Evolutionary conservation across 2,329 filamentous ascomycete genomes (phyloP).

Genomic region (Diplodia seriata): DNA sequence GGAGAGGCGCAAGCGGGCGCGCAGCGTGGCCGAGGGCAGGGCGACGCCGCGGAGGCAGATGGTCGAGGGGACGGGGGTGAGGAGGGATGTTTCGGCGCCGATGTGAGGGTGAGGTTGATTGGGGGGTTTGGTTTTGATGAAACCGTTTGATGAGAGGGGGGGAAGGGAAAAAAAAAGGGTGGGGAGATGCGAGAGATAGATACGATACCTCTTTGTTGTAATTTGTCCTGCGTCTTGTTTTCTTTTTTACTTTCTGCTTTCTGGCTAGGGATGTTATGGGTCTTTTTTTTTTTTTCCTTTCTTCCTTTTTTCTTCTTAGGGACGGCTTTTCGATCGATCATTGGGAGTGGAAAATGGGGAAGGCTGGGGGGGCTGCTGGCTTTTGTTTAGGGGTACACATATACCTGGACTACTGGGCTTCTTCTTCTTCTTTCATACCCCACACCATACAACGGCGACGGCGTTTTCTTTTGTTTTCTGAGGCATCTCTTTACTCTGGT

Average conservation of each 20-base stretch:
- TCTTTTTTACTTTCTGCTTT: background rate
- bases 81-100: constrained; percentile 58
- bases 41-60: constrained; percentile 67
- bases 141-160: no score
- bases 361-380: background rate
- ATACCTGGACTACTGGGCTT: background rate
- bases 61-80: constrained; percentile 56
- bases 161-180: no score
- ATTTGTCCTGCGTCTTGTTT: background rate
- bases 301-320: background rate
- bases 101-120: background rate
- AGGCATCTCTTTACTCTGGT: no score
- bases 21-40: constrained; percentile 70
- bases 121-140: background rate
- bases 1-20: constrained; percentile 73
- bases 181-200: background rate
- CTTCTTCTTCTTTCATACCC: background rate
- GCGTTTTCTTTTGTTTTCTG: background rate
- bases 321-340: background rate
- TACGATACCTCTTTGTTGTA: background rate
- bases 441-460: background rate
- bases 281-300: background rate
- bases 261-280: background rate
- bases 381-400: background rate
- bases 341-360: no score